Conservation (phyloP, 208 protist genomes). For the Leishmania arabica region DNA sequence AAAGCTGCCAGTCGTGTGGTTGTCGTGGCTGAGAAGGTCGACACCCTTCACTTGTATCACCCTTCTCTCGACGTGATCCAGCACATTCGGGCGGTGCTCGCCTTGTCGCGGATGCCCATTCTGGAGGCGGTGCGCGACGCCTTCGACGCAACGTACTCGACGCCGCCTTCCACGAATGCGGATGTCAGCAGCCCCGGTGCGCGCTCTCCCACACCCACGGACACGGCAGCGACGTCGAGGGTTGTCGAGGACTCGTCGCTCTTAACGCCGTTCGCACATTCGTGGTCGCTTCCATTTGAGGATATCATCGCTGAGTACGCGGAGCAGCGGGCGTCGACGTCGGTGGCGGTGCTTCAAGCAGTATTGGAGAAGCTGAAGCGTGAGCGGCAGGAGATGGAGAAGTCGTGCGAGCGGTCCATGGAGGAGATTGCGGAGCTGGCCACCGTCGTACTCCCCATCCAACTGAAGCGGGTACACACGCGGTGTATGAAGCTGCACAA, state of each 20-base stretch:
- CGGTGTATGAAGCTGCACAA: conserved; percentile 40
- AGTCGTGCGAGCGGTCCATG: conserved; percentile 37
- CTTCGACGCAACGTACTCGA: conserved; percentile 1
- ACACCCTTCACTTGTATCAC: conserved; percentile 64
- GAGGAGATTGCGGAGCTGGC: conserved; percentile 31
- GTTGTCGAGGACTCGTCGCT: neutral
- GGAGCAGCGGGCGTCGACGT: conserved; percentile 23
- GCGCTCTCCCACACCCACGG: neutral
- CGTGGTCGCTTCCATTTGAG: conserved; percentile 40
- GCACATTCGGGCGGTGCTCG: conserved; percentile 31
- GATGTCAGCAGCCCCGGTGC: neutral
- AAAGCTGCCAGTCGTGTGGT: conserved; percentile 10
- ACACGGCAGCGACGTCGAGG: neutral
- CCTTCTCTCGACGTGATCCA: conserved; percentile 41
- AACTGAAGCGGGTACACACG: conserved; percentile 37
- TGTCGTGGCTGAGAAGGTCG: conserved; percentile 46
- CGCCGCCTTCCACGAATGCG: neutral
- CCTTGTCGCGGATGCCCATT: conserved; percentile 19
- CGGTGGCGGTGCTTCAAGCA: conserved; percentile 31
- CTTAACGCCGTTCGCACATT: conserved; percentile 6
- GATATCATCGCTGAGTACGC: conserved; percentile 34
- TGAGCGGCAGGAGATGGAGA: conserved; percentile 51
- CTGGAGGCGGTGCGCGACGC: conserved; percentile 22
- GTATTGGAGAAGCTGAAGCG: conserved; percentile 44
- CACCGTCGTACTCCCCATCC: conserved; percentile 30